phyloP scores from a whole-genome alignment of 495 filamentous ascomycete genomes.

The Penicillium maclennaniae region DNA sequence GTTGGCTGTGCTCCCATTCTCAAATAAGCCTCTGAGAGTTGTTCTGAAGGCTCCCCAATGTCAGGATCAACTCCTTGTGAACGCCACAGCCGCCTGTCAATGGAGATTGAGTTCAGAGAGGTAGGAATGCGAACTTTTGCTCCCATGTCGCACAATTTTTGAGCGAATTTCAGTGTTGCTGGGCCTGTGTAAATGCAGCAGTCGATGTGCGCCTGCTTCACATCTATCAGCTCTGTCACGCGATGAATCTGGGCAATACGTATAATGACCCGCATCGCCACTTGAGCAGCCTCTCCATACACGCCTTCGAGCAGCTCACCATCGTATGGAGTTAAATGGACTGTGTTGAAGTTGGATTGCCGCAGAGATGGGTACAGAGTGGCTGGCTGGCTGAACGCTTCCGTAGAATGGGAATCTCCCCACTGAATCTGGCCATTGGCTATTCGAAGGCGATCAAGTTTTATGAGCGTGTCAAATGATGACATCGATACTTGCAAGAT shows the following conservation, averaged over 20 bases:
- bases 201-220: constrained; percentile 30
- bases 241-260: constrained; percentile 18
- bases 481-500: constrained; percentile 15
- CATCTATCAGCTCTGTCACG: constrained; percentile 17
- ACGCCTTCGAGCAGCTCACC: constrained; percentile 17
- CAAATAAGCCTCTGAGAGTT: constrained; percentile 22
- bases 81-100: constrained; percentile 25
- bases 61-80: constrained; percentile 19
- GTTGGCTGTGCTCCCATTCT: constrained; percentile 29
- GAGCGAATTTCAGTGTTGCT: constrained; percentile 21
- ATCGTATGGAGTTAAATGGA: constrained; percentile 11
- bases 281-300: constrained; percentile 19
- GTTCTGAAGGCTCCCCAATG: constrained; percentile 13
- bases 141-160: constrained; percentile 18
- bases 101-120: constrained; percentile 32
- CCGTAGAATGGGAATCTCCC: background rate
- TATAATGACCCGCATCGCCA: constrained; percentile 25
- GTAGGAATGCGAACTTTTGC: constrained; percentile 25
- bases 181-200: constrained; percentile 34
- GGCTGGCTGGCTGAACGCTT: background rate
- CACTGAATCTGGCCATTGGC: background rate
- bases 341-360: background rate
- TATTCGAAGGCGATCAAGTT: constrained; percentile 4
- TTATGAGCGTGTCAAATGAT: constrained; percentile 8
- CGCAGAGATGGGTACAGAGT: background rate